These are phyloP conservation scores for Gautieria morchelliformis DNA, from an alignment of 768 basidiomycete genomes.

Conservation along the genomic window DNA sequence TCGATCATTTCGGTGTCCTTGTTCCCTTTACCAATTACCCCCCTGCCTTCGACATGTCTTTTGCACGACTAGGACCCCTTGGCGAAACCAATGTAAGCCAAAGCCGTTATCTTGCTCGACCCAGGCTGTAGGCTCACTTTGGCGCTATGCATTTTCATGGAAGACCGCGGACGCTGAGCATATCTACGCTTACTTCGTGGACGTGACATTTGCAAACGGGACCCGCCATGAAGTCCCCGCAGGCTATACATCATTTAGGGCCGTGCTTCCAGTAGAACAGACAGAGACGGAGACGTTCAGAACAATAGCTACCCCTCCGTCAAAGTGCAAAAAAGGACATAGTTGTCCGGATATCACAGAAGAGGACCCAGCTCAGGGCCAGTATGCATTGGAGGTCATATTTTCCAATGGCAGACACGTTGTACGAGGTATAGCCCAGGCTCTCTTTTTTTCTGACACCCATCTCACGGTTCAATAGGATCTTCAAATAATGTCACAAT, in stretches of 20 bases:
- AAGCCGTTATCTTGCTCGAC: neutral
- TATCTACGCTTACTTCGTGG: neutral
- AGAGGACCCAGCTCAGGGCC: neutral
- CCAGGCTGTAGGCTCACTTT: too few species aligned
- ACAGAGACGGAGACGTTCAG: neutral
- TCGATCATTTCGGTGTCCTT: neutral
- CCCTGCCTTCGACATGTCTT: neutral
- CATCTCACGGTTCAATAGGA: neutral
- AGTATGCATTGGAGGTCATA: neutral
- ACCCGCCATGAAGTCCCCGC: neutral
- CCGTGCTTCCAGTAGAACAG: neutral
- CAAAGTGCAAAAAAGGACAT: neutral
- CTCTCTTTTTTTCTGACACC: neutral
- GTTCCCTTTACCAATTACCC: conserved; percentile 1
- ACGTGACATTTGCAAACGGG: neutral
- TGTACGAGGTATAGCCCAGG: neutral
- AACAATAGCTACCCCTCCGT: neutral
- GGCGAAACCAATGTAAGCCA: neutral
- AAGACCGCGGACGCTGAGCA: neutral
- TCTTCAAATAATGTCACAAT: neutral
- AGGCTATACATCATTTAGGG: neutral
- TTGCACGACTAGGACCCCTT: neutral
- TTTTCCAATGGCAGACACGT: neutral
- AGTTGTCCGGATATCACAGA: neutral
- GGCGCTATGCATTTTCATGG: neutral